These are phyloP conservation scores for Trichoderma hamatum DNA, from an alignment of 2,329 filamentous ascomycete species.

Conservation along the genomic window DNA sequence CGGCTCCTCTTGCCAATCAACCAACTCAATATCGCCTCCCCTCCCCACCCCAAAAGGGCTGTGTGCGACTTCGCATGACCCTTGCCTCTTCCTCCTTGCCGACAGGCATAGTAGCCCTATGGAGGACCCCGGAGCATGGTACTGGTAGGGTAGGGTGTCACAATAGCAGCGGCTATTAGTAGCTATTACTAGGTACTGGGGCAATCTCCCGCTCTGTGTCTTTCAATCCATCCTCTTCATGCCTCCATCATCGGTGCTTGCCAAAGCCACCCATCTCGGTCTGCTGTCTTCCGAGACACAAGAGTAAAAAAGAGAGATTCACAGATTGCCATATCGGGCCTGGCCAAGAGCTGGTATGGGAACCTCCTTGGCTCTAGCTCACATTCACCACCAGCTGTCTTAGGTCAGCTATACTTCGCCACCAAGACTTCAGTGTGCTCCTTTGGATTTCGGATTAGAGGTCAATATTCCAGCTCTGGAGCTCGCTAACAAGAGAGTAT, in stretches of 20 bases:
- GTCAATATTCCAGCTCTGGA: not conserved
- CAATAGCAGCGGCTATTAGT: constrained; percentile 12
- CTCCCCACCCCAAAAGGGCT: constrained; percentile 8
- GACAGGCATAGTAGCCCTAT: constrained; percentile 28
- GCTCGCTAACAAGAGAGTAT: not conserved
- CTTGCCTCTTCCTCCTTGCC: constrained; percentile 20
- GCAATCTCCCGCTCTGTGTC: constrained; percentile 13
- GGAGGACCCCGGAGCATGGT: constrained; percentile 20
- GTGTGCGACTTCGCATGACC: constrained; percentile 12
- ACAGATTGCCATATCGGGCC: constrained; percentile 19
- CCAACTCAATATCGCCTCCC: constrained; percentile 19
- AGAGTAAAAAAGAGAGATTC: constrained; percentile 7
- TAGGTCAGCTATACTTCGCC: constrained; percentile 27
- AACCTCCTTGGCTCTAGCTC: constrained; percentile 6
- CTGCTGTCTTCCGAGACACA: constrained; percentile 2
- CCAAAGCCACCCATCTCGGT: constrained; percentile 11
- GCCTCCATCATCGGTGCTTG: constrained; percentile 1
- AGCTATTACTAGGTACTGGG: not conserved
- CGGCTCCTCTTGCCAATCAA: constrained; percentile 21
- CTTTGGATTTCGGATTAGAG: constrained; percentile 1
- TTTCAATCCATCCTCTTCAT: constrained; percentile 7
- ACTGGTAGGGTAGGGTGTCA: constrained; percentile 22
- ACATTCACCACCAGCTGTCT: constrained; percentile 18
- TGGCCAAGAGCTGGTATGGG: constrained; percentile 20
- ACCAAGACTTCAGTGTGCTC: not conserved